Percentiles rank a stretch among this genome's conserved stretches.
phyloP scores from a whole-genome alignment of 1,139 yeast species.

The Torulaspora pretoriensis region DNA sequence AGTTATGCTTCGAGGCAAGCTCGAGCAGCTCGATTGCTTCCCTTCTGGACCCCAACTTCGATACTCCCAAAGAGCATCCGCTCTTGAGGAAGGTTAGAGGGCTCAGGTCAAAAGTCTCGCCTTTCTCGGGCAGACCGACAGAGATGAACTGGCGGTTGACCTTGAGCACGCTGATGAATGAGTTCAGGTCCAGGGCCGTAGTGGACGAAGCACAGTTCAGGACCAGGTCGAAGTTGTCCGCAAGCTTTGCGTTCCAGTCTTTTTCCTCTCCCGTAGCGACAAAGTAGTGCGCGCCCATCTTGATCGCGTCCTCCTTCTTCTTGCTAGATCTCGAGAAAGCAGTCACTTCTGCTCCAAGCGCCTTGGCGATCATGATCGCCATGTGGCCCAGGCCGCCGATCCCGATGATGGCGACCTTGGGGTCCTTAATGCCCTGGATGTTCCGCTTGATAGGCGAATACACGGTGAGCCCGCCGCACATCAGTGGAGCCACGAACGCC shows the following conservation, averaged over 20 bases:
- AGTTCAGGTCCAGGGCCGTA: slow-evolving; percentile 39
- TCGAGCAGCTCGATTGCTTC: slow-evolving; percentile 55
- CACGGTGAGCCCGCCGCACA: slow-evolving; percentile 53
- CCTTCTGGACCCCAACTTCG: slow-evolving; percentile 44
- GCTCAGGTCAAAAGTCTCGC: slow-evolving; percentile 41
- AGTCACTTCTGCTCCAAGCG: slow-evolving; percentile 54
- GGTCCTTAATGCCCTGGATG: slow-evolving; percentile 37
- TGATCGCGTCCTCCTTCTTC: slow-evolving; percentile 49
- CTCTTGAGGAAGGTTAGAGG: slow-evolving; percentile 42
- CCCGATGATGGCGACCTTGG: slow-evolving; percentile 52
- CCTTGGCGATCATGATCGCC: slow-evolving; percentile 54
- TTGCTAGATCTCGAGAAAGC: slow-evolving; percentile 49
- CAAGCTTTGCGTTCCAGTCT: slow-evolving; percentile 40
- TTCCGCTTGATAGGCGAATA: slow-evolving; percentile 49
- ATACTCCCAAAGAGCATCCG: slow-evolving; percentile 38
- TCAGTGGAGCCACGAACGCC: slow-evolving; percentile 46
- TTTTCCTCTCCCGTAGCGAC: slow-evolving; percentile 46
- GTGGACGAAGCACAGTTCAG: slow-evolving; percentile 51
- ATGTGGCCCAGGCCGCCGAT: slow-evolving; percentile 61
- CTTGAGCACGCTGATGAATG: slow-evolving; percentile 39
- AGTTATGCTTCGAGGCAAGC: slow-evolving; percentile 48
- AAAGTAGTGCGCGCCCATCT: slow-evolving; percentile 51
- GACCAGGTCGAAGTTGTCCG: slow-evolving; percentile 44
- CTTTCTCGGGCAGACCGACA: slow-evolving; percentile 51
- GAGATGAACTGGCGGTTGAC: slow-evolving; percentile 49